Evolutionary conservation across 2,329 filamentous ascomycete species (phyloP), one percentile per base, ranked within the genome.

Genomic region (Colletotrichum sp.): DNA sequence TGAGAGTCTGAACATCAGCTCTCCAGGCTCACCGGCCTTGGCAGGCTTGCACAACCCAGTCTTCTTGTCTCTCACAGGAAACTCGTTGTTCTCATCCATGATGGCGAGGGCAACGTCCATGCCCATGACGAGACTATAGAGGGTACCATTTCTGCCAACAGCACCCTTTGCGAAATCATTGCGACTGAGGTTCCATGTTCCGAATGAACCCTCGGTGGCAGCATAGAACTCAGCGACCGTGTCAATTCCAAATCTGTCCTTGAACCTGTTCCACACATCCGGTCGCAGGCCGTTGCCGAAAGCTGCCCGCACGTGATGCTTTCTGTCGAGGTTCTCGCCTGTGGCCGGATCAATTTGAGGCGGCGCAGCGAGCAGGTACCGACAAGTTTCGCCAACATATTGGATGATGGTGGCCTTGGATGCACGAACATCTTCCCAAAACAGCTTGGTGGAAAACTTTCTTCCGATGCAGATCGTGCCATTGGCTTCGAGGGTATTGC

Each of bases 281-380:
- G 95, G 95, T 0, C 96, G 91, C 24, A 98, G 87, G 3, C 96
- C 96, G 81, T 98, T 98, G 24, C 96, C 96, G 78, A 96, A 94
- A 0, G 95, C 95, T 5, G 93, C 80, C 8, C 92, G 91, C n/a
- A 98, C 91, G 0, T 87, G 89, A 85, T 98, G 94, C 77, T 92
- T 90, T 79, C 89, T 91, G 83, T 98, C 96, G 43, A 95, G 87
- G 76, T 90, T 88, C 80, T 93, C 91, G 24, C 93, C 93, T 0
- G 93, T 95, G 8, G 82, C 82, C 0, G 92, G 88, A 78, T 95
- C 92, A 30, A 88, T 83, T 71, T 93, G 88, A 0, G 91, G 87
- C 3, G 93, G 90, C 0, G 92, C 91, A 0, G 94, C 89, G 13
- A 97, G 88, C 6, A 97, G 89, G 82, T 98, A 98, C 8, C 95